These are phyloP conservation scores for Epicoccum sorghinum DNA, from an alignment of 2,329 filamentous ascomycete species.

Conservation along the genomic window DNA sequence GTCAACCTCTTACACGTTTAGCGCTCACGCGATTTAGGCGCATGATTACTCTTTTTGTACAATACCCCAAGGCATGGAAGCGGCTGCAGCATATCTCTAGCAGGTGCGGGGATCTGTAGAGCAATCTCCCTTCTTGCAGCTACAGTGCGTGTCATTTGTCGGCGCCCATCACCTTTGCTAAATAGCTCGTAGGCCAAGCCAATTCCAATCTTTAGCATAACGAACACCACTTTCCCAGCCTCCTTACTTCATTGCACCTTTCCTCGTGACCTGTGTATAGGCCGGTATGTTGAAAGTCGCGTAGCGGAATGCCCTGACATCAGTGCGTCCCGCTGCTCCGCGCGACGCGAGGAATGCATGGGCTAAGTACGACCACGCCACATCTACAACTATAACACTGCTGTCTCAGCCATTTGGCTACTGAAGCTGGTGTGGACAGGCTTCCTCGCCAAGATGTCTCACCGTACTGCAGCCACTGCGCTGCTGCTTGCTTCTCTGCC, in stretches of 20 bases:
- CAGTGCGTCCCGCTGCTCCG: constrained; percentile 12
- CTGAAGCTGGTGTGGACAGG: constrained; percentile 21
- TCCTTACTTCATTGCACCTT: constrained; percentile 20
- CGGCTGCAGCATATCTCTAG: constrained; percentile 4
- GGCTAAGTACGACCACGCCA: constrained; percentile 5
- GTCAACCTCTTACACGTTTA: constrained; percentile 1
- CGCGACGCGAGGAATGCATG: constrained; percentile 25
- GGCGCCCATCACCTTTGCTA: constrained; percentile 6
- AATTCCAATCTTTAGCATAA: constrained; percentile 13
- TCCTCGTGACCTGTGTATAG: constrained; percentile 18
- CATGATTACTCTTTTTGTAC: constrained; percentile 2
- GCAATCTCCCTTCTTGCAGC: constrained; percentile 4
- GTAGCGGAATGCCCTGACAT: constrained; percentile 22
- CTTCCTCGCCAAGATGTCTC: constrained; percentile 22
- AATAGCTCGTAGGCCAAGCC: constrained; percentile 5
- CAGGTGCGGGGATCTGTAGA: not conserved
- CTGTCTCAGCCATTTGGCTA: constrained; percentile 11
- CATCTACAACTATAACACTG: constrained; percentile 17
- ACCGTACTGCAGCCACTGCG: constrained; percentile 18
- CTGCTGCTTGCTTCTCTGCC: constrained; percentile 27
- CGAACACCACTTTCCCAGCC: constrained; percentile 3
- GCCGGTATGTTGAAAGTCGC: constrained; percentile 15
- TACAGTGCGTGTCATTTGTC: constrained; percentile 7
- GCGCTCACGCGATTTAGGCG: constrained; percentile 7
- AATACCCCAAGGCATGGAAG: not conserved